Evolutionary conservation across 495 filamentous ascomycete genomes (phyloP), one percentile per base, ranked within the genome.

Genomic region (Neurospora intermedia): DNA sequence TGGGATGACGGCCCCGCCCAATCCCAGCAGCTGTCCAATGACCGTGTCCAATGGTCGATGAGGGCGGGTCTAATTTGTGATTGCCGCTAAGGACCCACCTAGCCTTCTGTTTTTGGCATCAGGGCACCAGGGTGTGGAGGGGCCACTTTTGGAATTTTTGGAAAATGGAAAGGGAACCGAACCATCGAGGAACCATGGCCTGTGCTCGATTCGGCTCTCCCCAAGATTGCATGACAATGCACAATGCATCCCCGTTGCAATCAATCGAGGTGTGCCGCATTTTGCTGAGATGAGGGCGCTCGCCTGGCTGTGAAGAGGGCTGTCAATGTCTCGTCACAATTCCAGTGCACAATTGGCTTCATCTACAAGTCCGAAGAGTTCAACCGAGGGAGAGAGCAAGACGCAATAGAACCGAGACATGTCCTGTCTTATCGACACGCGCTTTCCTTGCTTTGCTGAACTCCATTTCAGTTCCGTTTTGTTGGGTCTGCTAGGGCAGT

Each of bases 21-120:
- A 73, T 73, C 70, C 62, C 8, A 27, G 35, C 5, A 38, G 6
- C 6, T 18, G 27, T 45, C 78, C 76, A 78, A 75, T 76, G 69
- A 70, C 16, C 2, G 11, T 69, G 16, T 48, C 59, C 41, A 42
- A 20, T 35, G 20, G 39, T 70, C 43, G 38, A 39, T 16, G 40
- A 74, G 39, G 70, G 46, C 59, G 78, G 78, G 45, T 74, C 71
- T 45, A 76, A 79, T 78, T 76, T 79, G 69, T 59, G 41, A 72
- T 74, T 71, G 69, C 70, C 72, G 74, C 75, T 72, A 48, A 69
- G 62, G 54, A 35, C 71, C 72, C 59, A 38, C 46, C 43, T 41
- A 16, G 39, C 11, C 69, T 35, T 66, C 54, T 66, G 54, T 66
- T 66, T 66, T 66, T 66, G 54, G 54, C 4, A 38, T 35, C 2